Percentiles rank a stretch among this genome's conserved stretches.
Conservation (phyloP, 768 basidiomycete species). For the Mycena galericulata region DNA sequence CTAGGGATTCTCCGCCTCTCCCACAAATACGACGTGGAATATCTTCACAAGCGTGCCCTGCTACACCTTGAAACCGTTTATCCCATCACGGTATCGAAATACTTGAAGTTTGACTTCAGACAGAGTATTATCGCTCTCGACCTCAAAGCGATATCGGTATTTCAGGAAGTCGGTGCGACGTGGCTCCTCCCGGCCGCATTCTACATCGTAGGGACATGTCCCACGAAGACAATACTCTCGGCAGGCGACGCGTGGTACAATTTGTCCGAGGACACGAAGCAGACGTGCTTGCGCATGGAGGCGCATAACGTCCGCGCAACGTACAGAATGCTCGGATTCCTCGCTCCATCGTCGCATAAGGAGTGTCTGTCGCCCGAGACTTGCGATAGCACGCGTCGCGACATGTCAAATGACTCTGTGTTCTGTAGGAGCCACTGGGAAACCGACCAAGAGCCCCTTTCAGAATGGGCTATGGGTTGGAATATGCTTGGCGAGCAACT, state of each 20-base stretch:
- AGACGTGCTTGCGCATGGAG: neutral
- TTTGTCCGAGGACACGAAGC: neutral
- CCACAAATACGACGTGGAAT: conserved; percentile 21
- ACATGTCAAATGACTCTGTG: too few relatives aligned
- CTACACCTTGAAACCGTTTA: neutral
- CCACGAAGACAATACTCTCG: neutral
- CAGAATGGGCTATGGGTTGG: too few relatives aligned
- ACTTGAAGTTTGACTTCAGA: neutral
- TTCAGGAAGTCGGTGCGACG: neutral
- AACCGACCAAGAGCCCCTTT: too few relatives aligned
- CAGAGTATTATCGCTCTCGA: neutral
- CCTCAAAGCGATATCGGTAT: neutral
- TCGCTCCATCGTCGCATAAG: neutral
- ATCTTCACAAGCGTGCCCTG: conserved; percentile 9
- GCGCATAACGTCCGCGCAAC: neutral
- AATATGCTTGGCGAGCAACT: neutral
- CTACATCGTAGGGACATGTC: neutral
- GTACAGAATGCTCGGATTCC: neutral
- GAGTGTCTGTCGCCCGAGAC: neutral
- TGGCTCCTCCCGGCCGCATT: conserved; percentile 10
- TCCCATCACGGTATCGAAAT: neutral
- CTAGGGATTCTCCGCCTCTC: too few relatives aligned
- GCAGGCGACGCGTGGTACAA: neutral
- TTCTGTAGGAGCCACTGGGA: too few relatives aligned
- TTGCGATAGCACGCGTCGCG: too few relatives aligned